Evolutionary conservation across 176 grass and related monocot genomes (phyloP).

Genomic region (Raddia guianensis): DNA sequence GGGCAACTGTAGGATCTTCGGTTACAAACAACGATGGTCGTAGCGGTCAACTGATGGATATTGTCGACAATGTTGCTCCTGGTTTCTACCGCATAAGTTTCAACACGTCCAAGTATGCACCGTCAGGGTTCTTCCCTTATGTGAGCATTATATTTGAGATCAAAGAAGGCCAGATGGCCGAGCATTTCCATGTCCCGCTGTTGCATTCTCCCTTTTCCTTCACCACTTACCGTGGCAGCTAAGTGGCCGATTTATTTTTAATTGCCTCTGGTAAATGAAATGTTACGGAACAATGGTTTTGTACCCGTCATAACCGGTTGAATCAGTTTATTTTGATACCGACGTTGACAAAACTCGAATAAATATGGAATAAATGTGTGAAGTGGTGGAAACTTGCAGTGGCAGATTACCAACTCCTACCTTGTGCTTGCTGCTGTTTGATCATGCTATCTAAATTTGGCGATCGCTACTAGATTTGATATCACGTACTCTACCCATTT

Average conservation of each 20-base stretch:
- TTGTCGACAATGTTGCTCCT: slow-evolving; percentile 53
- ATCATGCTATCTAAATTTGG: no score
- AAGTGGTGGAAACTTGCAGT: not conserved
- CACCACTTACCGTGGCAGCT: slow-evolving; percentile 91
- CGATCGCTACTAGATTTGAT: not conserved
- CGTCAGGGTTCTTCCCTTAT: slow-evolving; percentile 82
- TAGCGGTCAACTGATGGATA: slow-evolving; percentile 78
- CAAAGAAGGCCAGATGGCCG: slow-evolving; percentile 57
- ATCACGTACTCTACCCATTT: not conserved
- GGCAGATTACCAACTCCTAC: not conserved
- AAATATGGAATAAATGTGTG: not conserved
- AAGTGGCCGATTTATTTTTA: slow-evolving; percentile 20
- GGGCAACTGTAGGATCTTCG: slow-evolving; percentile 64
- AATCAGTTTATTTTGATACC: not conserved
- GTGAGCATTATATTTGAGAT: slow-evolving; percentile 90
- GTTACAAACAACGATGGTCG: slow-evolving; percentile 85
- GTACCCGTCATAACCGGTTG: not conserved
- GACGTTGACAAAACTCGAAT: not conserved
- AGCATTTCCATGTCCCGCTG: slow-evolving; percentile 94
- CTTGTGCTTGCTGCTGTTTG: not conserved
- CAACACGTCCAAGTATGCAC: slow-evolving; percentile 72
- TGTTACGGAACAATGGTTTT: not conserved
- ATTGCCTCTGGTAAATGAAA: not conserved
- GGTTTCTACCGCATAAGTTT: slow-evolving; percentile 93
- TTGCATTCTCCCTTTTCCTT: slow-evolving; percentile 91